Evolutionary conservation across 495 filamentous ascomycete species (phyloP).

Genomic region (Aspergillus heteromorphus): DNA sequence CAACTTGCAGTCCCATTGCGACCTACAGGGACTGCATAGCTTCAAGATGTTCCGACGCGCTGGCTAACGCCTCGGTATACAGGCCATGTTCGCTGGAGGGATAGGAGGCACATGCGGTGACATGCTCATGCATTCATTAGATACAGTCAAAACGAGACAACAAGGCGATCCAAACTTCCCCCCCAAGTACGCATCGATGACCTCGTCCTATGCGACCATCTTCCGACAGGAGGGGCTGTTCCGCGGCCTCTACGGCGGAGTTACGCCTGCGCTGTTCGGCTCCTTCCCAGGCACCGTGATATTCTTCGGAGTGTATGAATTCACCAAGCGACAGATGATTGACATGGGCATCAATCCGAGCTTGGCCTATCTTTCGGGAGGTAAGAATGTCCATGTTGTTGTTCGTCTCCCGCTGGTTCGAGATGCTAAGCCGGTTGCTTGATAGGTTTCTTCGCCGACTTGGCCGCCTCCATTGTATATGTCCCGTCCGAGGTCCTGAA

Average conservation of each 20-base stretch:
- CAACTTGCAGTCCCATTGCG: neutral
- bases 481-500: slow-evolving; percentile 97
- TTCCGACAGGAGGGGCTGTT: slow-evolving; percentile 84
- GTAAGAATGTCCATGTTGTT: slow-evolving; percentile 33
- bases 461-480: slow-evolving; percentile 87
- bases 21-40: neutral
- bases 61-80: slow-evolving; percentile 1
- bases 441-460: slow-evolving; percentile 80
- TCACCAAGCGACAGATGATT: slow-evolving; percentile 83
- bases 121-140: slow-evolving; percentile 97
- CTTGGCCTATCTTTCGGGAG: slow-evolving; percentile 78
- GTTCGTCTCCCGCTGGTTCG: neutral
- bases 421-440: neutral
- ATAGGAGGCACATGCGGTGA: slow-evolving; percentile 87
- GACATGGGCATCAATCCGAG: slow-evolving; percentile 73
- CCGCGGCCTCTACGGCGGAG: slow-evolving; percentile 88
- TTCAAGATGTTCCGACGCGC: neutral
- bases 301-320: slow-evolving; percentile 96
- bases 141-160: slow-evolving; percentile 98
- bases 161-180: slow-evolving; percentile 92
- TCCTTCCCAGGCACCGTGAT: slow-evolving; percentile 91
- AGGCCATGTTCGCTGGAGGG: slow-evolving; percentile 95
- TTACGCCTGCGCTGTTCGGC: slow-evolving; percentile 80
- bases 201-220: slow-evolving; percentile 84
- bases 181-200: slow-evolving; percentile 84